Conservation (phyloP, 2,329 filamentous ascomycete genomes). For the Colletotrichum australisinense region DNA sequence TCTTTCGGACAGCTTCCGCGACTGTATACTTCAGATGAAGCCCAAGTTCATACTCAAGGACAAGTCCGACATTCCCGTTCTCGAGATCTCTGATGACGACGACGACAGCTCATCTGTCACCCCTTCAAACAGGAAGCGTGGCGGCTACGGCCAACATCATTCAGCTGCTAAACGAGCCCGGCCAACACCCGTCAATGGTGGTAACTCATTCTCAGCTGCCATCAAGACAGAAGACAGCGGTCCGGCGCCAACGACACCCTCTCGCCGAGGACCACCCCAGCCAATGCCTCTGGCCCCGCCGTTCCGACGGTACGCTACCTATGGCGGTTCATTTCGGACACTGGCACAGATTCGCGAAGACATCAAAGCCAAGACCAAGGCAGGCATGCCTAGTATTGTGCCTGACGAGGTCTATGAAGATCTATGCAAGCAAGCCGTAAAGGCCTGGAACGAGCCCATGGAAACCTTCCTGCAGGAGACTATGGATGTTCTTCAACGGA, state of each 20-base stretch:
- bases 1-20: conserved; percentile 63
- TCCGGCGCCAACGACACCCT: conserved; percentile 8
- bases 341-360: conserved; percentile 64
- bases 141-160: conserved; percentile 35
- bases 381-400: conserved; percentile 69
- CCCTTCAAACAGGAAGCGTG: conserved; percentile 39
- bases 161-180: conserved; percentile 32
- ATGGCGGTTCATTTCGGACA: conserved; percentile 56
- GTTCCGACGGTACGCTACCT: conserved; percentile 52
- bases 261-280: conserved; percentile 28
- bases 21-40: conserved; percentile 58
- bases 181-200: conserved; percentile 8
- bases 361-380: conserved; percentile 64
- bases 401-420: conserved; percentile 70
- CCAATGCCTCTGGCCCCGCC: conserved; percentile 36
- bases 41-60: conserved; percentile 58
- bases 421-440: conserved; percentile 67
- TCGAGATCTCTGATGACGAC: conserved; percentile 54
- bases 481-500: conserved; percentile 57
- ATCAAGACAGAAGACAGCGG: conserved; percentile 52
- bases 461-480: conserved; percentile 59
- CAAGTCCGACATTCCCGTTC: conserved; percentile 45
- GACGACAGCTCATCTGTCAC: conserved; percentile 39
- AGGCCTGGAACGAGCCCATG: conserved; percentile 68
- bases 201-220: conserved; percentile 32